Evolutionary conservation across 2,329 filamentous ascomycete species (phyloP).

Genomic region (Colletotrichum ledebouriae): DNA sequence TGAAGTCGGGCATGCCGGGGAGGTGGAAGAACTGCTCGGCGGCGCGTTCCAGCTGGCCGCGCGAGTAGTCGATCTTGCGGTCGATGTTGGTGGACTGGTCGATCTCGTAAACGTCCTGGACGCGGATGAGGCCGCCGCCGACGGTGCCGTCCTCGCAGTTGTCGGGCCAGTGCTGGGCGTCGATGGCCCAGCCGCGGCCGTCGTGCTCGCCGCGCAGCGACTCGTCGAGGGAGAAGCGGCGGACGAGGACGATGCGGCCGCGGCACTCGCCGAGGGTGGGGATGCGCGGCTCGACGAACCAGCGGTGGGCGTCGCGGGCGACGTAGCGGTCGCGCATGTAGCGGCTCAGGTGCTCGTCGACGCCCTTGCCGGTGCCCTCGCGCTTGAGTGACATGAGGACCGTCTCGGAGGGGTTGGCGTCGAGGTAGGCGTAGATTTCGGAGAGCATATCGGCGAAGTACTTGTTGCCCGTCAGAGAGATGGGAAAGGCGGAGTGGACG

Average conservation of each 20-base stretch:
- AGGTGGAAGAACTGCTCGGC: slow-evolving; percentile 64
- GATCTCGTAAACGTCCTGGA: slow-evolving; percentile 97
- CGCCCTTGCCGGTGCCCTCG: slow-evolving; percentile 85
- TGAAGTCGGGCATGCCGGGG: slow-evolving; percentile 50
- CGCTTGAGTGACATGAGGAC: slow-evolving; percentile 91
- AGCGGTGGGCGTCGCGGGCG: slow-evolving; percentile 64
- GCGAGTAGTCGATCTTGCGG: slow-evolving; percentile 82
- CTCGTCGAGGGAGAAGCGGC: slow-evolving; percentile 80
- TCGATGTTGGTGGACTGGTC: slow-evolving; percentile 80
- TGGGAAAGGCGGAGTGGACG: slow-evolving; percentile 91
- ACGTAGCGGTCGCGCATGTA: slow-evolving; percentile 82
- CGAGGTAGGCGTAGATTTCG: slow-evolving; percentile 80
- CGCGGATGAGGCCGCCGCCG: slow-evolving; percentile 79
- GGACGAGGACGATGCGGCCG: slow-evolving; percentile 86
- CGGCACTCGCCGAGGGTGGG: slow-evolving; percentile 84
- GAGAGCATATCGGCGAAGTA: slow-evolving; percentile 81
- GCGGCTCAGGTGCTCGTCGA: slow-evolving; percentile 81
- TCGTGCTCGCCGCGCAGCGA: slow-evolving; percentile 64
- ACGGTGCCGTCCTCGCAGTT: slow-evolving; percentile 84
- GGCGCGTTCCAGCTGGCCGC: slow-evolving; percentile 82
- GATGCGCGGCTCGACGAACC: slow-evolving; percentile 84
- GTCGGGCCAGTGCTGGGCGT: slow-evolving; percentile 82
- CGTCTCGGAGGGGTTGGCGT: slow-evolving; percentile 82
- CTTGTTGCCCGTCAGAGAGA: slow-evolving; percentile 85
- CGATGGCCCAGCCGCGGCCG: slow-evolving; percentile 68